Evolutionary conservation across 345 rosid genomes (phyloP), one percentile per base, ranked within the genome.

Genomic region (Brassica juncea): DNA sequence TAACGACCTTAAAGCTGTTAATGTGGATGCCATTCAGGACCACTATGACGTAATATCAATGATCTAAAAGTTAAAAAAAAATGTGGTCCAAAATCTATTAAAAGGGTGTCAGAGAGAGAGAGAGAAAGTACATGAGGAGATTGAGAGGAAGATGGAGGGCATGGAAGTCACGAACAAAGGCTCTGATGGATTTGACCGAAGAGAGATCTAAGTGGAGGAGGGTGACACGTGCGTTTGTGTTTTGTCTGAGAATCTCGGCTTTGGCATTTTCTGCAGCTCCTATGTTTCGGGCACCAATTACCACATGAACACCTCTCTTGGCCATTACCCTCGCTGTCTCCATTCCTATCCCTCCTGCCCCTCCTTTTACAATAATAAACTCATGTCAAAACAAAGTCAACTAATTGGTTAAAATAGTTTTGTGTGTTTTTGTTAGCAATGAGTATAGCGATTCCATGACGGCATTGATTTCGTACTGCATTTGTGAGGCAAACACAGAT

Each of bases 341-440:
- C 77, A 91, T 74, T 6, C 99, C 99, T 58, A 95, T 95, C 28
- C 99, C 99, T 72, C 91, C 86, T 2, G 97, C 90, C 57, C 96
- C 99, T 72, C 99, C 99, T 94, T 74, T 68, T 37, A 55, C 37
- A 39, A 25, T 8, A 21, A 58, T 59, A 16, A 75, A 16, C 67
- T 37, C 47, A 54, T 2, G 5, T 68, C 25, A 55, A 3, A 66
- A 16, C 27, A 35, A 35, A n/a, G 27, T 34, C 37, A 32, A 23
- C 2, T n/a, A 4, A 49, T 3, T 34, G 10, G 23, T 49, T 30
- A 7, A 3, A 1, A 70, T 2, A 71, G 3, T 32, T 31, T 27
- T 6, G 30, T 21, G 16, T 57, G 54, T 31, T 63, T 61, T 14
- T n/a, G 37, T 60, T 19, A 54, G 47, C 63, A 34, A 34, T 25